phyloP scores from a whole-genome alignment of 2,329 filamentous ascomycete genomes.

The Hortaea sp. region DNA sequence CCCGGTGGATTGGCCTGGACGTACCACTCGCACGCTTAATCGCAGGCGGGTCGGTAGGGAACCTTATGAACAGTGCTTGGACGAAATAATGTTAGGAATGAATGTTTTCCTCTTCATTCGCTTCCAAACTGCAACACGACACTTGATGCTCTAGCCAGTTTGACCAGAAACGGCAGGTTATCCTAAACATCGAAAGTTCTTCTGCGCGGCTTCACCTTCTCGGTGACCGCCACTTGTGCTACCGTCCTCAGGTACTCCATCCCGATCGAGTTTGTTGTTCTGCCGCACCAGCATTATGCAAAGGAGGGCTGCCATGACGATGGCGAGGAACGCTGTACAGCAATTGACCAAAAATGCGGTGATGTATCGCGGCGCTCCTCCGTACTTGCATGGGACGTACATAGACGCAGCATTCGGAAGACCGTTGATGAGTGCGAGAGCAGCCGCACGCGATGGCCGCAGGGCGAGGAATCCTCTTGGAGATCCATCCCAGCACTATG shows the following conservation, averaged over 20 bases:
- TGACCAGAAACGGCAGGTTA: not conserved
- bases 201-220: constrained; percentile 1
- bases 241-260: not conserved
- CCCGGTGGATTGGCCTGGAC: no score
- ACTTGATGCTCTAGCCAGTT: no score
- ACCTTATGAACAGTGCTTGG: no score
- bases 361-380: constrained; percentile 24
- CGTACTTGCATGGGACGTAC: constrained; percentile 39
- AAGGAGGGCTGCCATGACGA: constrained; percentile 52
- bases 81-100: no score
- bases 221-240: not conserved
- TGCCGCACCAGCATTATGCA: constrained; percentile 53
- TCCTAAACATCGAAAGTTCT: not conserved
- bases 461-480: constrained; percentile 40
- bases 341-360: constrained; percentile 61
- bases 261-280: constrained; percentile 56
- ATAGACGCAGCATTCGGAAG: constrained; percentile 45
- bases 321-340: constrained; percentile 52
- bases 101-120: no score
- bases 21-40: no score
- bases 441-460: constrained; percentile 45
- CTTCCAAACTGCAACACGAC: no score
- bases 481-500: constrained; percentile 48
- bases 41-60: no score
- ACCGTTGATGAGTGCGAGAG: constrained; percentile 46